phyloP scores from a whole-genome alignment of 2,329 filamentous ascomycete genomes.

The Fusarium armeniacum region DNA sequence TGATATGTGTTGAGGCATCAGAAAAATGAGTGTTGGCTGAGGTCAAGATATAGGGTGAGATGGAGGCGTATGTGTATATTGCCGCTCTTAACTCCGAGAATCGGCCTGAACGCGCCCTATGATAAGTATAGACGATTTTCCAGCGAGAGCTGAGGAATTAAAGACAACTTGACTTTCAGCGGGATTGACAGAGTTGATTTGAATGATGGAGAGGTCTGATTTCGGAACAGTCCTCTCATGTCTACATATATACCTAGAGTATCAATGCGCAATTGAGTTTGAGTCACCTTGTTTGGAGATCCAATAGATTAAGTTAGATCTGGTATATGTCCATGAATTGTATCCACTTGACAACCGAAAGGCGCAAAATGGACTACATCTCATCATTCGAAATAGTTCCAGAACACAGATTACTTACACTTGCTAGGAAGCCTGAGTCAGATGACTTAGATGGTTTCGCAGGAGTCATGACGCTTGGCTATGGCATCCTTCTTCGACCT shows the following conservation, averaged over 20 bases:
- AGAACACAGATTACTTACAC: background rate
- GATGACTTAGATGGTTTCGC: background rate
- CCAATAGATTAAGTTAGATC: background rate
- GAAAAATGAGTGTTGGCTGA: background rate
- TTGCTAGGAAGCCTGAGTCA: background rate
- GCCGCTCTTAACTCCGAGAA: conserved; percentile 5
- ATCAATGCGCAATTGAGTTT: conserved; percentile 1
- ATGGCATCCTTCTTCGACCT: background rate
- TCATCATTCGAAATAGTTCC: conserved; percentile 21
- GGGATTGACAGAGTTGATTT: background rate
- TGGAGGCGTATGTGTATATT: conserved; percentile 4
- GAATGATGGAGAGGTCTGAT: background rate
- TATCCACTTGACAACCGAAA: conserved; percentile 29
- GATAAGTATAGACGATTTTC: background rate
- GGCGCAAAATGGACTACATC: conserved; percentile 12
- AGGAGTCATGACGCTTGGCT: background rate
- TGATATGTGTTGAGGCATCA: background rate
- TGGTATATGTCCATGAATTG: background rate
- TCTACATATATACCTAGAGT: background rate
- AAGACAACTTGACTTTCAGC: background rate
- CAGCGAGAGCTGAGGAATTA: background rate
- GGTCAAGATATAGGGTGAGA: background rate
- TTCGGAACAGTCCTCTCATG: background rate
- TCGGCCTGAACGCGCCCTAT: background rate
- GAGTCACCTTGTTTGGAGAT: background rate